Evolutionary conservation across 345 rosid species (phyloP).

Genomic region (Acer yangbiense): DNA sequence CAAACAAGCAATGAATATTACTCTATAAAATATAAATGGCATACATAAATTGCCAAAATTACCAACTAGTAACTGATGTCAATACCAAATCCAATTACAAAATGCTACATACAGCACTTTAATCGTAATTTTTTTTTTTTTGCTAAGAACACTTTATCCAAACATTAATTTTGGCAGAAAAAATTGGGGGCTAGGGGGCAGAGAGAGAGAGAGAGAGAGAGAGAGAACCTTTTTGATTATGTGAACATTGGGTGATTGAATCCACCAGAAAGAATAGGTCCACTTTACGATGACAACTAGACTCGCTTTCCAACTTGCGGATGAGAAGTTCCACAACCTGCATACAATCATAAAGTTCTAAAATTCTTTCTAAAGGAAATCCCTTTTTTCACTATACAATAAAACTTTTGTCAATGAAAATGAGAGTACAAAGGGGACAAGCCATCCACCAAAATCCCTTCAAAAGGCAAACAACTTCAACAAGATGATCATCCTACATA

Average conservation of each 20-base stretch:
- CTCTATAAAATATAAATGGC: background rate
- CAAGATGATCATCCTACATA: background rate
- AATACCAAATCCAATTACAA: constrained; percentile 9
- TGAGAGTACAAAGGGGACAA: background rate
- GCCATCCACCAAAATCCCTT: background rate
- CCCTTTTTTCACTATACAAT: background rate
- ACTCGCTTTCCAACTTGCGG: constrained; percentile 82
- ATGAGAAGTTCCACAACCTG: constrained; percentile 96
- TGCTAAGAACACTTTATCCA: background rate
- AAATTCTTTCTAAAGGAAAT: background rate
- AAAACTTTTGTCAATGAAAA: background rate
- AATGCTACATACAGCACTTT: background rate
- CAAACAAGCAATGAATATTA: background rate
- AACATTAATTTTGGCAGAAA: background rate
- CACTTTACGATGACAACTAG: constrained; percentile 81
- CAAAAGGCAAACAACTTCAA: background rate
- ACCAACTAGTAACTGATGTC: background rate
- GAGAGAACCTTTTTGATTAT: constrained; percentile 73
- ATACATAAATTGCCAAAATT: background rate
- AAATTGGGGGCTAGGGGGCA: background rate
- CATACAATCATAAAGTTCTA: constrained; percentile 15
- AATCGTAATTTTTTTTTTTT: background rate
- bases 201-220: background rate
- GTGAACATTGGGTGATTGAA: constrained; percentile 92
- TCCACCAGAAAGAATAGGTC: constrained; percentile 94